Base-by-base conservation (phyloP, 495 filamentous ascomycete genomes). In the Daldinia grandis region DNA sequence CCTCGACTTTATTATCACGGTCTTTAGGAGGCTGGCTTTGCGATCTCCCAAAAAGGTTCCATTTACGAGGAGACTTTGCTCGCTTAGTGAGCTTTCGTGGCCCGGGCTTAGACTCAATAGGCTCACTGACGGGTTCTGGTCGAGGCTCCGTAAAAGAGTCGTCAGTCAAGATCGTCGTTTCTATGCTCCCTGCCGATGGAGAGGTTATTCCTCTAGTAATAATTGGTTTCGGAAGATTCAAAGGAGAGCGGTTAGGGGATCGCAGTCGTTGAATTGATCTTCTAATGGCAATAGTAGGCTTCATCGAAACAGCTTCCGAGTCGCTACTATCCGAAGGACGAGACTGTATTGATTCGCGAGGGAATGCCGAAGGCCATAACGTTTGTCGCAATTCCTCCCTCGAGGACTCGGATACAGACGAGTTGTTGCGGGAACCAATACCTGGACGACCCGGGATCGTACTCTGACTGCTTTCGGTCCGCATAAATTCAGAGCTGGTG, bases 1-100 rank as follows among this genome's bases (percentile, higher is more conserved):
- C 78, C 38, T 76, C 71, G 28, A 79, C 62, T 3, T 81, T 75
- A 65, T 81, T 78, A 63, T 81, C 76, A 3, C 72, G 72, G 35
- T 76, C 77, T 10, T 72, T 74, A 10, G 74, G 74, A 64, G 86
- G 81, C 15, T 90, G 85, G 24, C 80, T 84, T 24, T 90, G 87
- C 1, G 88, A 88, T 67, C 89, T 86, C 62, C 93, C 89, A 71
- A 96, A 97, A 67, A 97, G 87, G 72, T 92, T 94, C 93, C 93
- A 97, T 71, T 89, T 91, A 61, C 86, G 81, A 33, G 87, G 84
- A 71, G 86, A 82, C 79, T 88, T 80, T 76, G 87, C 73, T 80
- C 85, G 74, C 82, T 92, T 82, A 76, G 86, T 78, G 28, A 86
- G 76, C 68, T 85, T 87, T 74, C 83, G 86, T n/a, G 83, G 74